Conservation (phyloP, 257 asterid genomes). For the Avicennia marina region DNA sequence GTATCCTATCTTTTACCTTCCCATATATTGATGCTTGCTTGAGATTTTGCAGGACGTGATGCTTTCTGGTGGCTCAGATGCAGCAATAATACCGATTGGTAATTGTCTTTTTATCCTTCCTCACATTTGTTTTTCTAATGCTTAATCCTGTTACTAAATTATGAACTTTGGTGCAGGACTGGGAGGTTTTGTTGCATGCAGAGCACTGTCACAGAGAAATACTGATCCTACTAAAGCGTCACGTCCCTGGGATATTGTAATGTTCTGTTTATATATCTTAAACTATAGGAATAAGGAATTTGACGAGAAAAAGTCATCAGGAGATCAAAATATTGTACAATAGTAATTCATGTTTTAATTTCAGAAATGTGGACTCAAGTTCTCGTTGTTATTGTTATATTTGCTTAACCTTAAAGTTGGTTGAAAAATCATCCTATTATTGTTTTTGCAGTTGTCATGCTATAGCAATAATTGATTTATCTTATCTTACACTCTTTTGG, state of each 20-base stretch:
- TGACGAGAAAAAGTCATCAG: not conserved
- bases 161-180: constrained; percentile 51
- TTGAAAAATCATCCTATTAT: not conserved
- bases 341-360: constrained; percentile 4
- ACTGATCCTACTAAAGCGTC: constrained; percentile 88
- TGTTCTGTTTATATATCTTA: constrained; percentile 20
- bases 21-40: constrained; percentile 17
- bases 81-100: constrained; percentile 92
- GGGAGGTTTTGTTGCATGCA: constrained; percentile 96
- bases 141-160: constrained; percentile 11
- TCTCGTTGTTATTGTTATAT: not conserved
- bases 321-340: constrained; percentile 12
- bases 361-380: not conserved
- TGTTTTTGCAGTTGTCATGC: not conserved
- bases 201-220: constrained; percentile 85
- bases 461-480: not conserved
- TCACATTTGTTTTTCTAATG: constrained; percentile 11
- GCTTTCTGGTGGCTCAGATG: constrained; percentile 99
- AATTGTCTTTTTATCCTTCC: constrained; percentile 15
- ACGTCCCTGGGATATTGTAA: constrained; percentile 95
- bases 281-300: constrained; percentile 10
- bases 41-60: constrained; percentile 73
- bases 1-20: constrained; percentile 6
- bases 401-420: constrained; percentile 6
- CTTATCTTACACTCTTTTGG: not conserved